Conservation (phyloP, 768 basidiomycete species). For the Kwoniella pini region DNA sequence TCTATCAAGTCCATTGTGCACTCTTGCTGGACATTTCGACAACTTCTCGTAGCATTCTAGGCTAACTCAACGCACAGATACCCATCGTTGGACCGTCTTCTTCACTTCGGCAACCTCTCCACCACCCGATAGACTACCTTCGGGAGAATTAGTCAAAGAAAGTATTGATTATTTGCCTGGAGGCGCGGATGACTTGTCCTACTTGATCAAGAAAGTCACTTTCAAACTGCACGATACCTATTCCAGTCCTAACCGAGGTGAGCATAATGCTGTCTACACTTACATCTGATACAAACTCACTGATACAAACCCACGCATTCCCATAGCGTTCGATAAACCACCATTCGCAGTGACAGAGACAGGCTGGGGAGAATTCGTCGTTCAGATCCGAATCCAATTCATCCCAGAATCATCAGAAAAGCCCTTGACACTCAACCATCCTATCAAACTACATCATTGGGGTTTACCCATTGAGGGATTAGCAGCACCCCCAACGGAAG, state of each 20-base stretch:
- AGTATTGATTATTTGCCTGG: slow-evolving; percentile 64
- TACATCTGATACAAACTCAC: not conserved
- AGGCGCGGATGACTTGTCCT: slow-evolving; percentile 82
- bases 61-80: slow-evolving; percentile 54
- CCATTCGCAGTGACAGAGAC: slow-evolving; percentile 97
- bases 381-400: slow-evolving; percentile 88
- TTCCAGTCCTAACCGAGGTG: slow-evolving; percentile 83
- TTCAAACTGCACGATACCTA: slow-evolving; percentile 99
- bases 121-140: slow-evolving; percentile 19
- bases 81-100: slow-evolving; percentile 95
- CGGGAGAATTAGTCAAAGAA: slow-evolving; percentile 42
- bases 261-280: slow-evolving; percentile 44
- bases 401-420: slow-evolving; percentile 88
- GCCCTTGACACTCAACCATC: slow-evolving; percentile 80
- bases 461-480: slow-evolving; percentile 40
- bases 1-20: slow-evolving; percentile 1
- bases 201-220: slow-evolving; percentile 92
- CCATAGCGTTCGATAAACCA: slow-evolving; percentile 79
- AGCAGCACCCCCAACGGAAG: slow-evolving; percentile 58
- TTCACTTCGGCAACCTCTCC: slow-evolving; percentile 80
- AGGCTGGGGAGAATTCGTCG: slow-evolving; percentile 99
- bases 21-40: not conserved
- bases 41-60: not conserved
- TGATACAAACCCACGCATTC: not conserved
- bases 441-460: slow-evolving; percentile 77